phyloP scores from a whole-genome alignment of 768 basidiomycete species.

The Amanita rimosa region DNA sequence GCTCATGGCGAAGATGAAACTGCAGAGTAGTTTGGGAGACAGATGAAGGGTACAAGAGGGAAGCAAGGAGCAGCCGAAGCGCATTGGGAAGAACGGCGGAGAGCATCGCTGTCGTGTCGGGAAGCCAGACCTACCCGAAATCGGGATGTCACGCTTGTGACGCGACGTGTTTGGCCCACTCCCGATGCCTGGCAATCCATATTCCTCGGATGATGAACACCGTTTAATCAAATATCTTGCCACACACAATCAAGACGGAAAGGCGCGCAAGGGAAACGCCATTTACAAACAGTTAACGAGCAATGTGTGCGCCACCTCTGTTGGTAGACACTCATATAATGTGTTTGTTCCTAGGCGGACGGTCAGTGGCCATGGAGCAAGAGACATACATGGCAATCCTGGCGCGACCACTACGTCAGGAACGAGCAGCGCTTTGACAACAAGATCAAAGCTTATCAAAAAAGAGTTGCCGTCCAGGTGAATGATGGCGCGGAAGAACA shows the following conservation, averaged over 20 bases:
- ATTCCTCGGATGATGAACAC: constrained; percentile 27
- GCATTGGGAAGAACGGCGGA: constrained; percentile 3
- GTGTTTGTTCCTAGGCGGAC: constrained; percentile 17
- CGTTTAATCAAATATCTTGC: constrained; percentile 38
- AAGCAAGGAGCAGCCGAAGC: constrained; percentile 16
- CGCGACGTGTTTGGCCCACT: neutral
- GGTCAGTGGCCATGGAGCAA: constrained; percentile 39
- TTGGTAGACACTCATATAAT: neutral
- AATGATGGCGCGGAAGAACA: constrained; percentile 7
- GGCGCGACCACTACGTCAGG: constrained; percentile 50
- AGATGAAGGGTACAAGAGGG: constrained; percentile 23
- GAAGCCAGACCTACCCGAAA: neutral
- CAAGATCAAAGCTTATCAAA: constrained; percentile 28
- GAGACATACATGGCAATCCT: constrained; percentile 46
- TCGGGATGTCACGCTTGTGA: neutral
- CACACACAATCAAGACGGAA: constrained; percentile 24
- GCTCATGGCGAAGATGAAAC: constrained; percentile 48
- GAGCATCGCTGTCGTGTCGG: constrained; percentile 5
- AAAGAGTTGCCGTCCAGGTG: constrained; percentile 11
- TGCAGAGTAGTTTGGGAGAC: constrained; percentile 16
- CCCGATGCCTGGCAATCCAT: constrained; percentile 16
- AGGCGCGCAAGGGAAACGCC: constrained; percentile 33
- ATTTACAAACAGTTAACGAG: constrained; percentile 31
- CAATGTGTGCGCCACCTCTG: constrained; percentile 28
- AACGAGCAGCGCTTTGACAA: constrained; percentile 29